Evolutionary conservation across 106 monocot species (phyloP).

Genomic region (Hemerocallis citrina): DNA sequence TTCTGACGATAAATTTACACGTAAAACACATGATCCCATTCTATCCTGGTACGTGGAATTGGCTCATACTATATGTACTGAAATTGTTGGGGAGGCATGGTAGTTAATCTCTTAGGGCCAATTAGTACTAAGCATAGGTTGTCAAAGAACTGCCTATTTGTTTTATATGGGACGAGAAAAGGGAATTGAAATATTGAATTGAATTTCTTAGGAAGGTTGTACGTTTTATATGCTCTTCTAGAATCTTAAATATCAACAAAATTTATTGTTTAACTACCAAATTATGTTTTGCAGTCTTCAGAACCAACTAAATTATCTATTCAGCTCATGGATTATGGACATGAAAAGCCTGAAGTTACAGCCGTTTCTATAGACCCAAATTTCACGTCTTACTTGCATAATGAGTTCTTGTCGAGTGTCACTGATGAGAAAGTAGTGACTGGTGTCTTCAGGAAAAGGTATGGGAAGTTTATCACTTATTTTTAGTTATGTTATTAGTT

Average conservation of each 20-base stretch:
- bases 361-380: conserved; percentile 76
- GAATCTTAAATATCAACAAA: neutral
- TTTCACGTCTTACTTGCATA: conserved; percentile 65
- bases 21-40: no score
- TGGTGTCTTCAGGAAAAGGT: conserved; percentile 43
- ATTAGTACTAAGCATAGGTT: no score
- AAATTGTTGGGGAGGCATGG: no score
- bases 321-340: conserved; percentile 73
- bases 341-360: conserved; percentile 68
- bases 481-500: neutral
- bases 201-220: neutral
- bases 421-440: conserved; percentile 24
- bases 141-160: no score
- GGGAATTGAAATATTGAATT: neutral
- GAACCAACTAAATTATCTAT: conserved; percentile 51
- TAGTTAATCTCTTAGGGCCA: no score
- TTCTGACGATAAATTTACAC: no score
- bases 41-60: no score
- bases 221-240: no score
- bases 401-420: conserved; percentile 53
- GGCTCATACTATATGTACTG: no score
- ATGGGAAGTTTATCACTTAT: neutral
- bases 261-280: neutral
- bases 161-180: no score
- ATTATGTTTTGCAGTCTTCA: conserved; percentile 41